Conservation (phyloP, 2,329 filamentous ascomycete genomes). For the Nemania sp. region DNA sequence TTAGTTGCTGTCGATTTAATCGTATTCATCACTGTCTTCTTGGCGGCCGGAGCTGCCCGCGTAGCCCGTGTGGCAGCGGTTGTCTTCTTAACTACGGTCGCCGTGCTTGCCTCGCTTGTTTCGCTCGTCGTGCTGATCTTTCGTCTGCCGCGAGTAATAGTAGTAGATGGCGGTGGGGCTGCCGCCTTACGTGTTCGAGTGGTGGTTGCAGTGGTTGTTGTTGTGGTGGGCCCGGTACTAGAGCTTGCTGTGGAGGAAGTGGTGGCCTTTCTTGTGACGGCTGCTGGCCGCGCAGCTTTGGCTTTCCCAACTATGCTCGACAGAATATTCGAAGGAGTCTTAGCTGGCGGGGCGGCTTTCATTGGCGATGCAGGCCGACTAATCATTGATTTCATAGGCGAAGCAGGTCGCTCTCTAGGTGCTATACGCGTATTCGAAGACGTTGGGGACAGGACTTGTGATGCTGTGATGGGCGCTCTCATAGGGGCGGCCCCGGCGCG, state of each 20-base stretch:
- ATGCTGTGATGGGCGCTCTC: conserved; percentile 47
- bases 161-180: conserved; percentile 44
- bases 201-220: conserved; percentile 41
- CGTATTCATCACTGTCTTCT: conserved; percentile 58
- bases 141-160: conserved; percentile 51
- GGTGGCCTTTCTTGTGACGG: conserved; percentile 51
- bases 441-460: conserved; percentile 76
- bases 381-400: conserved; percentile 61
- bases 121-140: conserved; percentile 64
- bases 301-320: conserved; percentile 64
- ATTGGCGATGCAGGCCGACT: conserved; percentile 40
- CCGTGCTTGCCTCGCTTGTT: conserved; percentile 64
- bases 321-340: conserved; percentile 47
- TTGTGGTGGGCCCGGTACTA: conserved; percentile 31
- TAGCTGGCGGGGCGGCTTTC: conserved; percentile 47
- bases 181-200: conserved; percentile 42
- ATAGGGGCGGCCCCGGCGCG: conserved; percentile 49
- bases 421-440: conserved; percentile 77
- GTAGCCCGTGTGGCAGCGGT: conserved; percentile 44
- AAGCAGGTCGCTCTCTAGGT: conserved; percentile 52
- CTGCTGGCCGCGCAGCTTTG: conserved; percentile 55
- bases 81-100: conserved; percentile 63
- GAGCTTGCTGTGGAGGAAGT: conserved; percentile 50
- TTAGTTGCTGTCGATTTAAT: conserved; percentile 55
- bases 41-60: conserved; percentile 46